Percentiles rank a stretch among this genome's conserved stretches.
phyloP scores from a whole-genome alignment of 345 rosid genomes.

The Lumnitzera littorea region DNA sequence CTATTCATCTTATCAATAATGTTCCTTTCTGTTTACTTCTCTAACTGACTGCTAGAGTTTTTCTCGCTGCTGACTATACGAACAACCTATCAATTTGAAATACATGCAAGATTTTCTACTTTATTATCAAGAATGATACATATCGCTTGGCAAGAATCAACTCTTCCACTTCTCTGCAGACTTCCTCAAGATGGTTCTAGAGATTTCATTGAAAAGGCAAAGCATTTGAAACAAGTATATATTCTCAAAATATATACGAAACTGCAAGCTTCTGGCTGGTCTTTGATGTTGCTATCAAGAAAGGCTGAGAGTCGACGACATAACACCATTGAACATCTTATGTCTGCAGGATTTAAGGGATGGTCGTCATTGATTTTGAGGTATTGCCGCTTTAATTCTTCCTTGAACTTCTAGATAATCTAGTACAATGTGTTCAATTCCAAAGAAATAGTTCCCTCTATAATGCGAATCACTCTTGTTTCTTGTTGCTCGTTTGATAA shows the following conservation, averaged over 20 bases:
- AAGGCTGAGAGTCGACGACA: constrained; percentile 30
- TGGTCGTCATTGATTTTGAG: constrained; percentile 77
- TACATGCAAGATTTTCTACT: not conserved
- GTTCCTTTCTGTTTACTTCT: too few species aligned
- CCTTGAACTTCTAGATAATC: too few species aligned
- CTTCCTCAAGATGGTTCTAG: constrained; percentile 15
- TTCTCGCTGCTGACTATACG: too few species aligned
- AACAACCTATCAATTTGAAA: too few species aligned
- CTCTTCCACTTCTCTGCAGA: constrained; percentile 19
- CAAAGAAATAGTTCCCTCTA: too few species aligned
- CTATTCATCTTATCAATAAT: too few species aligned
- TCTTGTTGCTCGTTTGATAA: too few species aligned
- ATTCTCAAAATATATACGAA: constrained; percentile 31
- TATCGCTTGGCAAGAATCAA: not conserved
- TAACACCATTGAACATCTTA: constrained; percentile 29
- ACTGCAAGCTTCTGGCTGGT: constrained; percentile 54
- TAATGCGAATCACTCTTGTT: too few species aligned
- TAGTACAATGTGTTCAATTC: too few species aligned
- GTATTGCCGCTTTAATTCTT: constrained; percentile 12
- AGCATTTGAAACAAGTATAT: constrained; percentile 26
- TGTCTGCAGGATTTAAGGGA: constrained; percentile 41
- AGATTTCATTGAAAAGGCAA: constrained; percentile 35
- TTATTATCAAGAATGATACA: not conserved
- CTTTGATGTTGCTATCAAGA: constrained; percentile 53
- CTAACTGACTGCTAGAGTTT: too few species aligned